Evolutionary conservation across 257 asterid species (phyloP).

Genomic region (Solanum gracilifrons): DNA sequence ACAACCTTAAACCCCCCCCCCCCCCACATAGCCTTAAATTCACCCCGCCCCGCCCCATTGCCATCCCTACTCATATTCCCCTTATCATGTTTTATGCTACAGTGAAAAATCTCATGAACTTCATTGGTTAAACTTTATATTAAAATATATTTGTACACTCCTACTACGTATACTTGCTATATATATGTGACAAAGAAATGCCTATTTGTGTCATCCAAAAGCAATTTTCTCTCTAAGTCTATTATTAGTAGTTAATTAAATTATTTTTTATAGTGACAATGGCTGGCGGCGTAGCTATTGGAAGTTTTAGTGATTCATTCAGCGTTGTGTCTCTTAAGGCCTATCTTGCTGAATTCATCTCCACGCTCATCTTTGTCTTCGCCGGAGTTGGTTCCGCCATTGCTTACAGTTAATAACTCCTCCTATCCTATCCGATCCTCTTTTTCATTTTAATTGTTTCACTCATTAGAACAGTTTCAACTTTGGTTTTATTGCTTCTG

Average conservation of each 20-base stretch:
- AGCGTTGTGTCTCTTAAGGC: conserved; percentile 57
- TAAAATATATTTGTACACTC: not conserved
- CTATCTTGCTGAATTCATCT: conserved; percentile 85
- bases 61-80: too few species aligned
- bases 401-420: conserved; percentile 50
- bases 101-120: not conserved
- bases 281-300: conserved; percentile 65
- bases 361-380: conserved; percentile 82
- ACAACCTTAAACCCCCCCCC: too few species aligned
- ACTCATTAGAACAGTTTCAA: not conserved
- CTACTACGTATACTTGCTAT: conserved; percentile 7
- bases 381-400: conserved; percentile 99
- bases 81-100: not conserved
- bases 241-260: not conserved
- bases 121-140: too few species aligned
- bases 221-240: not conserved
- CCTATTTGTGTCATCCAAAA: conserved; percentile 3
- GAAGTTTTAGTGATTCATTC: conserved; percentile 66
- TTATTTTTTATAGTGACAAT: conserved; percentile 7
- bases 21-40: too few species aligned
- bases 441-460: not conserved
- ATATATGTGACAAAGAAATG: conserved; percentile 25
- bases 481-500: not conserved
- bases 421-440: not conserved
- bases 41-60: too few species aligned